Base-by-base conservation (phyloP, 148 eudicot species). In the Heliamphora exappendiculata region DNA sequence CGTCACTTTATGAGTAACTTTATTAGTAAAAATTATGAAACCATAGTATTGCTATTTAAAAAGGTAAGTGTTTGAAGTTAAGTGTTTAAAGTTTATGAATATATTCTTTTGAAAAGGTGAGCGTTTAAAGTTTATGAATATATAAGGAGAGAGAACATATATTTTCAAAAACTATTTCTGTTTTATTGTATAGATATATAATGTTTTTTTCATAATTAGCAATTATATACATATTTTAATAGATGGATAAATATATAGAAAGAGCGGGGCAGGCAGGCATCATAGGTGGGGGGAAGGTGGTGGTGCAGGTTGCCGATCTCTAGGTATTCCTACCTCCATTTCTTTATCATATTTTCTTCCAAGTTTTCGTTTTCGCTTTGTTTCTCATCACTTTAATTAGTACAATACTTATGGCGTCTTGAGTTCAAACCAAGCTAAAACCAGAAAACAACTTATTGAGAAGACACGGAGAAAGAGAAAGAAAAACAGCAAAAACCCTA, bases 351-450 rank as follows among this genome's bases (percentile, higher is more conserved):
- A 37, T 66, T 66, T 13, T 60, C 36, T 37, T 12, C 2, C 13
- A 31, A 36, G 1, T 64, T 9, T 64, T 19, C 19, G 68, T 64
- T 64, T 65, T 13, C 19, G 11, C 69, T 20, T 19, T 65, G 12
- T 36, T 65, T 64, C 36, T 13, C 16, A 2, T 13, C 29, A 29
- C 19, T 5, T 19, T 6, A 0, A 1, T 17, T 64, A 7, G 31
- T 33, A 34, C 36, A 57, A 5, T 6, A 24, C 22, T 11, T 51
- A 17, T 65, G 4, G 34, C 42, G 39, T 67, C 36, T 85, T 78
- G 82, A 83, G 86, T 89, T 82, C 76, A 80, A 81, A 78, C 74
- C 74, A 79, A 85, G 80, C 86, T n/a, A 82, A 83, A 13, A 65
- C 54, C 65, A 49, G 31, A 44, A 66, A 58, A 65, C n/a, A 14